These are phyloP conservation scores for Ophiostoma pallidulum DNA, from an alignment of 2,329 filamentous ascomycete genomes.

Conservation along the genomic window DNA sequence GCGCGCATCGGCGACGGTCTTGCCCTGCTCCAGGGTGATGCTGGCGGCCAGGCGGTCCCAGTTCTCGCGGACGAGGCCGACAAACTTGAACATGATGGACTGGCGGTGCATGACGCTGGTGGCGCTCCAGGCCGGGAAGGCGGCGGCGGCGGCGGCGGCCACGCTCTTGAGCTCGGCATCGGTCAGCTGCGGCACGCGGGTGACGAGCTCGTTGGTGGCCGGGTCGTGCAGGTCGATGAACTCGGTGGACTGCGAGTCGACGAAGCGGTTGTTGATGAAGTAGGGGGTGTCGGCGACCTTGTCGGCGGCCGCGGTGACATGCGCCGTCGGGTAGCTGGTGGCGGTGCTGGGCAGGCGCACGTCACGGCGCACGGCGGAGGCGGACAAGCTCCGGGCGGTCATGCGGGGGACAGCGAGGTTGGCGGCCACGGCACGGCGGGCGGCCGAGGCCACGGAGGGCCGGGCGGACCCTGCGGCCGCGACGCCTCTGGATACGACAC, in stretches of 20 bases:
- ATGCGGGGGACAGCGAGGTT: slow-evolving; percentile 19
- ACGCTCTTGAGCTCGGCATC: slow-evolving; percentile 66
- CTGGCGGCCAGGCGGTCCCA: slow-evolving; percentile 77
- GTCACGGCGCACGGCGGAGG: slow-evolving; percentile 46
- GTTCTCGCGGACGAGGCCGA: slow-evolving; percentile 68
- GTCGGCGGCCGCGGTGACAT: slow-evolving; percentile 52
- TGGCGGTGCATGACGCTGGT: slow-evolving; percentile 66
- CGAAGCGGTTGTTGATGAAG: slow-evolving; percentile 74
- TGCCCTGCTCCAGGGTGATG: slow-evolving; percentile 82
- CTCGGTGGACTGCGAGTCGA: slow-evolving; percentile 55
- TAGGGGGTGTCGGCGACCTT: slow-evolving; percentile 63
- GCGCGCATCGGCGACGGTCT: slow-evolving; percentile 74
- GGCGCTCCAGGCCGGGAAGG: slow-evolving; percentile 63
- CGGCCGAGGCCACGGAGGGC: slow-evolving; percentile 23
- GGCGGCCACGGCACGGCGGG: slow-evolving; percentile 21
- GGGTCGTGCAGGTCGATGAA: slow-evolving; percentile 77
- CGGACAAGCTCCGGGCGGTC: slow-evolving; percentile 44
- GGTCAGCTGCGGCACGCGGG: slow-evolving; percentile 73
- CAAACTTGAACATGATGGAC: slow-evolving; percentile 83
- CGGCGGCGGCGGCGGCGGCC: slow-evolving; percentile 65
- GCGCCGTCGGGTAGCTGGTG: slow-evolving; percentile 57
- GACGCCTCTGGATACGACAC: slow-evolving; percentile 33
- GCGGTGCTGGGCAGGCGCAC: slow-evolving; percentile 40
- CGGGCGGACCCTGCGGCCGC: slow-evolving; percentile 26
- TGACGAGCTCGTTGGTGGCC: slow-evolving; percentile 77